phyloP scores from a whole-genome alignment of 2,329 filamentous ascomycete species.

The Hymenoscyphus scutula region DNA sequence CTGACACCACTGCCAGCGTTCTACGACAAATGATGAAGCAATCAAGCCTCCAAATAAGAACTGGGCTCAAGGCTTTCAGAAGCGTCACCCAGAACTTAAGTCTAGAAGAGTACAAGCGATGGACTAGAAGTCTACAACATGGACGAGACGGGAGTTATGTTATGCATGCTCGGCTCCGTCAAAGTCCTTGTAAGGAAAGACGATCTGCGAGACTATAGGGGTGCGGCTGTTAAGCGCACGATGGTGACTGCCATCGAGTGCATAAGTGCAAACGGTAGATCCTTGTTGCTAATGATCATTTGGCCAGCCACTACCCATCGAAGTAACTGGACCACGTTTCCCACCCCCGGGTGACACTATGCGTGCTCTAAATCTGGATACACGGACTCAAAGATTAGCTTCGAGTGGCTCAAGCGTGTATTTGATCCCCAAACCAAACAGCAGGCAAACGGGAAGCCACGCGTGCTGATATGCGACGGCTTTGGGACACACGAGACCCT shows the following conservation, averaged over 20 bases:
- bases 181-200: conserved; percentile 36
- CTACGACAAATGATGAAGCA: no score
- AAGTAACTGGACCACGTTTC: conserved; percentile 3
- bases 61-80: conserved; percentile 4
- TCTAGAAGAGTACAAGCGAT: neutral
- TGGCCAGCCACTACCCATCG: neutral
- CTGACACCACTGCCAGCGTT: no score
- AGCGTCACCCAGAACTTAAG: neutral
- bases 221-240: neutral
- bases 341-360: conserved; percentile 5
- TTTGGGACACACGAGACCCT: conserved; percentile 7
- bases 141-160: conserved; percentile 38
- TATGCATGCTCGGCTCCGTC: conserved; percentile 31
- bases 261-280: conserved; percentile 3
- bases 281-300: conserved; percentile 2
- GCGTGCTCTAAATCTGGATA: conserved; percentile 7
- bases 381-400: conserved; percentile 6
- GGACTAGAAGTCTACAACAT: conserved; percentile 34
- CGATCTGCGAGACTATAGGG: conserved; percentile 5
- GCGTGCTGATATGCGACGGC: neutral
- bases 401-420: conserved; percentile 4
- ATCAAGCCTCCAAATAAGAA: conserved; percentile 4
- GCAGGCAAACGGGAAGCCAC: conserved; percentile 1
- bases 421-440: conserved; percentile 3
- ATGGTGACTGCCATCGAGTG: conserved; percentile 3